phyloP scores from a whole-genome alignment of 1,284 basidiomycete species.

The Leccinum subfulvum region DNA sequence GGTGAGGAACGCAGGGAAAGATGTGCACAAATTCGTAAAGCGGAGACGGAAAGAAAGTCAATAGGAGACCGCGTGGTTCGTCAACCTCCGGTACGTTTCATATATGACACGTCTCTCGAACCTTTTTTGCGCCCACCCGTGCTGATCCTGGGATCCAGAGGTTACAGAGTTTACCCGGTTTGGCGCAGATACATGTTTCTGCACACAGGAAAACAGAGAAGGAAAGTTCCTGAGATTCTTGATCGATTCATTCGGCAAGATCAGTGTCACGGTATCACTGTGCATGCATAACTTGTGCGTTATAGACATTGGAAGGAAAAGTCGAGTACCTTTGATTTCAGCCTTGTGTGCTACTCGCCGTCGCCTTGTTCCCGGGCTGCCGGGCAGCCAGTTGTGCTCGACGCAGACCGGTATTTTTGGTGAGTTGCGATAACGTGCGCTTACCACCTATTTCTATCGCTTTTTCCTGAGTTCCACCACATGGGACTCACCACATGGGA shows the following conservation, averaged over 20 bases:
- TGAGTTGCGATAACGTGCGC: background rate
- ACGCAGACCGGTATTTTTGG: background rate
- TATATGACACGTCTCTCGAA: background rate
- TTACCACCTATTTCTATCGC: background rate
- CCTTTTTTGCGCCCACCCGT: background rate
- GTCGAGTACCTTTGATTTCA: slow-evolving; percentile 3
- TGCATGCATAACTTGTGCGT: background rate
- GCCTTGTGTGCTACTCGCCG: background rate
- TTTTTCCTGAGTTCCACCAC: background rate
- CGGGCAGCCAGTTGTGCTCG: background rate
- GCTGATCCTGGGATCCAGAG: slow-evolving; percentile 42
- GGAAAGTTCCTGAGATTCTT: slow-evolving; percentile 23
- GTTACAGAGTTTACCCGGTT: slow-evolving; percentile 72
- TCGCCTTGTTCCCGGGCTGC: background rate
- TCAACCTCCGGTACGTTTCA: slow-evolving; percentile 67
- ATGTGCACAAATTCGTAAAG: slow-evolving; percentile 62
- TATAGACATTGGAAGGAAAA: slow-evolving; percentile 9
- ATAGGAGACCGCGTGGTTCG: slow-evolving; percentile 87
- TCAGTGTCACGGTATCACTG: background rate
- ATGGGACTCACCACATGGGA: background rate
- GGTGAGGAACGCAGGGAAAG: slow-evolving; percentile 49
- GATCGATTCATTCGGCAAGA: slow-evolving; percentile 5
- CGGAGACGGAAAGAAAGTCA: slow-evolving; percentile 60
- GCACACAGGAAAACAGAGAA: slow-evolving; percentile 49
- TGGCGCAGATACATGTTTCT: slow-evolving; percentile 81